Percentiles rank a stretch among this genome's conserved stretches.
Conservation (phyloP, 2,329 filamentous ascomycete species). For the Neoarthrinium moseri region DNA sequence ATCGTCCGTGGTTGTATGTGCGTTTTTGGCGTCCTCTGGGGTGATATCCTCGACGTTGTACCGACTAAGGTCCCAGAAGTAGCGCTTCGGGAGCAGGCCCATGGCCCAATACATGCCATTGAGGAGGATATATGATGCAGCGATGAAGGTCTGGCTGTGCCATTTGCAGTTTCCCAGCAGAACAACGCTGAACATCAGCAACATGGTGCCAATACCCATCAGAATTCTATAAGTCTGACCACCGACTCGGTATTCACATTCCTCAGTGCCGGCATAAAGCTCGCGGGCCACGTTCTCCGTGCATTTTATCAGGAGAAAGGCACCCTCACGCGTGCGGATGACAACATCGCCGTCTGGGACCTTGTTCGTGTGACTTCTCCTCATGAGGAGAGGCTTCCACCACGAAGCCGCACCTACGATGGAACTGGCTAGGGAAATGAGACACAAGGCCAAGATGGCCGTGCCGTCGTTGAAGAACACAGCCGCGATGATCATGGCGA, state of each 20-base stretch:
- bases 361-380: constrained; percentile 43
- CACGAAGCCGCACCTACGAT: constrained; percentile 56
- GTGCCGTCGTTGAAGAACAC: constrained; percentile 45
- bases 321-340: constrained; percentile 59
- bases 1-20: constrained; percentile 28
- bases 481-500: constrained; percentile 44
- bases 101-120: constrained; percentile 61
- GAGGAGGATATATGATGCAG: constrained; percentile 54
- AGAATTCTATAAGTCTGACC: constrained; percentile 47
- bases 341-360: constrained; percentile 59
- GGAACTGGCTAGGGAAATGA: constrained; percentile 52
- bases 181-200: constrained; percentile 62
- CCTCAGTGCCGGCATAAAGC: constrained; percentile 59
- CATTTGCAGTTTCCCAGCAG: constrained; percentile 62
- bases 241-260: constrained; percentile 54
- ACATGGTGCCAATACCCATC: constrained; percentile 56
- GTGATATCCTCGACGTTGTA: constrained; percentile 45
- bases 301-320: constrained; percentile 57
- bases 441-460: constrained; percentile 48
- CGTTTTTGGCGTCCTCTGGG: constrained; percentile 34
- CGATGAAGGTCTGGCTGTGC: constrained; percentile 58
- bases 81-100: constrained; percentile 44
- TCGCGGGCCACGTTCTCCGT: constrained; percentile 61
- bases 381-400: constrained; percentile 56
- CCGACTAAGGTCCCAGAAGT: constrained; percentile 57